Conservation (phyloP, 2,329 filamentous ascomycete genomes). For the Alternaria solani region DNA sequence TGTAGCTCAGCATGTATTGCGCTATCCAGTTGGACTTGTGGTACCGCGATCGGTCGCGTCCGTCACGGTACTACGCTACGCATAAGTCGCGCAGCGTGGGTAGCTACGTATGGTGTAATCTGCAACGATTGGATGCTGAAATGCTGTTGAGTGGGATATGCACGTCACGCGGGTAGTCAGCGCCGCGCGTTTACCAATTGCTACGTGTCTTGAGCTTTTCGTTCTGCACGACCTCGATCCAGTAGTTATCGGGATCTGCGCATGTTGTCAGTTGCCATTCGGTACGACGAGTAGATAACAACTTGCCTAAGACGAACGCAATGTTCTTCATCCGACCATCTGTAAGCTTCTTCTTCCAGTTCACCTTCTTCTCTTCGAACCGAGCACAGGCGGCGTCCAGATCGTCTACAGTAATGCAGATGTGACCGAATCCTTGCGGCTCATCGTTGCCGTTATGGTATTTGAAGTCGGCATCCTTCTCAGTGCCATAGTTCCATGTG, state of each 20-base stretch:
- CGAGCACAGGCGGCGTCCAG: conserved; percentile 86
- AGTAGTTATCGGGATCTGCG: conserved; percentile 79
- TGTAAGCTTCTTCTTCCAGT: conserved; percentile 94
- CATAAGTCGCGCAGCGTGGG: conserved; percentile 7
- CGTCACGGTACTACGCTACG: conserved; percentile 8
- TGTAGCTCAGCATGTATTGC: neutral
- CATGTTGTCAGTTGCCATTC: conserved; percentile 19
- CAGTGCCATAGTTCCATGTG: conserved; percentile 84
- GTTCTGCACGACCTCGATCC: conserved; percentile 82
- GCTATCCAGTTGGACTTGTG: neutral
- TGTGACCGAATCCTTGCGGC: conserved; percentile 93
- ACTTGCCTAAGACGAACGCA: conserved; percentile 78
- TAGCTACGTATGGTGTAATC: conserved; percentile 16
- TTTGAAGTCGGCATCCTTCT: conserved; percentile 82
- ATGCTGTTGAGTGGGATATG: conserved; percentile 20
- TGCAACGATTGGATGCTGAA: conserved; percentile 24
- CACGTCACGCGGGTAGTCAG: conserved; percentile 18
- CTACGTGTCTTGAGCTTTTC: conserved; percentile 64
- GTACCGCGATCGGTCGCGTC: neutral
- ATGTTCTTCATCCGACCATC: conserved; percentile 93
- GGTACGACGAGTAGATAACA: neutral
- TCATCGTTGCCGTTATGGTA: conserved; percentile 94
- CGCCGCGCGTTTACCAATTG: conserved; percentile 46
- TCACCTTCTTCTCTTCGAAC: conserved; percentile 81
- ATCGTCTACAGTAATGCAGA: conserved; percentile 87